Evolutionary conservation across 257 asterid genomes (phyloP).

Genomic region (Misopates orontium): DNA sequence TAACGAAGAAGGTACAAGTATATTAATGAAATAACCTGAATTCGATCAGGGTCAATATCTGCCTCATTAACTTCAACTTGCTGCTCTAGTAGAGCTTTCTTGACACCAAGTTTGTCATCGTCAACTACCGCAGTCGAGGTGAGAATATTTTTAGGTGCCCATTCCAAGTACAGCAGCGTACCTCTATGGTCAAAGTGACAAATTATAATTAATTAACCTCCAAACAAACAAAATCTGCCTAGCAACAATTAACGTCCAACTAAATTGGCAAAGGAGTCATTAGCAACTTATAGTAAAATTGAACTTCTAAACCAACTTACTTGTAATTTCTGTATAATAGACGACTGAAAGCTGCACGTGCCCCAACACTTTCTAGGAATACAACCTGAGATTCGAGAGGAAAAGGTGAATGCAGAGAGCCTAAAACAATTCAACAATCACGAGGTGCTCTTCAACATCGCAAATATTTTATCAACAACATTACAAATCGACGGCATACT

Average conservation of each 20-base stretch:
- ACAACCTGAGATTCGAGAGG: slow-evolving; percentile 54
- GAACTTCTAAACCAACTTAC: slow-evolving; percentile 44
- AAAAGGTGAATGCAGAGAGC: slow-evolving; percentile 10
- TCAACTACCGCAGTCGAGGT: slow-evolving; percentile 46
- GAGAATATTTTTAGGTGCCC: slow-evolving; percentile 92
- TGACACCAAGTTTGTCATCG: slow-evolving; percentile 51
- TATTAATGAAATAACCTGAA: slow-evolving; percentile 59
- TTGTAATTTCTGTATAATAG: slow-evolving; percentile 89
- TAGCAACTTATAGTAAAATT: slow-evolving; percentile 4
- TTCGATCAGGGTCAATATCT: slow-evolving; percentile 81
- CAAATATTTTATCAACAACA: no score
- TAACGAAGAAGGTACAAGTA: background rate
- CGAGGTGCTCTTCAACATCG: background rate
- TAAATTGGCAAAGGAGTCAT: background rate
- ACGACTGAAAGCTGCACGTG: slow-evolving; percentile 79
- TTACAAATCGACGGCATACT: no score
- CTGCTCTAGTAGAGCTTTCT: slow-evolving; percentile 58
- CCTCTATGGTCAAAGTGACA: slow-evolving; percentile 57
- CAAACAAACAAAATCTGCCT: slow-evolving; percentile 24
- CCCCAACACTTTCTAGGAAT: slow-evolving; percentile 84
- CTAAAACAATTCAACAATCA: slow-evolving; percentile 16
- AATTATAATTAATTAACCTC: slow-evolving; percentile 21
- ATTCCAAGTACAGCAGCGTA: slow-evolving; percentile 90
- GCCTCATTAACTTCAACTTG: slow-evolving; percentile 54
- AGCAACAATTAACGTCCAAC: background rate